Evolutionary conservation across 192 early-diverging fungal genomes (phyloP).

Genomic region (Helicostylum pulchrum): DNA sequence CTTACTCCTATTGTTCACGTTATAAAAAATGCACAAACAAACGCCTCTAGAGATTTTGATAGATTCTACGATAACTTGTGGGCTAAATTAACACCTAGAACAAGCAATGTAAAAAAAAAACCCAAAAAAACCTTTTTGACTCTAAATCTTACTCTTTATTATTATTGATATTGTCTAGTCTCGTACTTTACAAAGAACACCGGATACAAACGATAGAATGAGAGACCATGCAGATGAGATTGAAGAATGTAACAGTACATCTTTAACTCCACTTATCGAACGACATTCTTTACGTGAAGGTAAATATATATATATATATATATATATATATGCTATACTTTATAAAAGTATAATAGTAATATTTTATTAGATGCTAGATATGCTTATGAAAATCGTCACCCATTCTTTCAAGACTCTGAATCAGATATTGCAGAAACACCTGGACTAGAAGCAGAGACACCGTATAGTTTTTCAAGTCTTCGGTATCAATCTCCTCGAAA

Average conservation of each 20-base stretch:
- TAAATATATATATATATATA: background rate
- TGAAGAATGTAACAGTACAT: background rate
- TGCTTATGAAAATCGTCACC: background rate
- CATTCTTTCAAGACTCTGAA: conserved; percentile 2
- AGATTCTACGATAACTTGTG: conserved; percentile 9
- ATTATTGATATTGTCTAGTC: background rate
- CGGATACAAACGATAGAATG: background rate
- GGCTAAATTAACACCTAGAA: conserved; percentile 7
- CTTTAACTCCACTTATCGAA: conserved; percentile 15
- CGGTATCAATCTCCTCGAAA: too few species aligned
- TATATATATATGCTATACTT: background rate
- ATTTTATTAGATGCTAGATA: background rate
- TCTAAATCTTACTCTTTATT: background rate
- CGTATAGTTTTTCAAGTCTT: too few species aligned
- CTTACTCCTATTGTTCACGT: conserved; percentile 3
- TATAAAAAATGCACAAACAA: conserved; percentile 5
- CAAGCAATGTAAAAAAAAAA: background rate
- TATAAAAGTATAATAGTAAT: background rate
- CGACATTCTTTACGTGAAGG: conserved; percentile 7
- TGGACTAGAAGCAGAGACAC: background rate
- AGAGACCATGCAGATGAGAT: background rate
- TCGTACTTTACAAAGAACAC: conserved; percentile 3
- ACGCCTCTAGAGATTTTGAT: conserved; percentile 12
- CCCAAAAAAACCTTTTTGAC: background rate
- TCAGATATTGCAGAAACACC: conserved; percentile 9